Base-by-base conservation (phyloP, 1,284 basidiomycete genomes). In the Trichosporon asahii region DNA sequence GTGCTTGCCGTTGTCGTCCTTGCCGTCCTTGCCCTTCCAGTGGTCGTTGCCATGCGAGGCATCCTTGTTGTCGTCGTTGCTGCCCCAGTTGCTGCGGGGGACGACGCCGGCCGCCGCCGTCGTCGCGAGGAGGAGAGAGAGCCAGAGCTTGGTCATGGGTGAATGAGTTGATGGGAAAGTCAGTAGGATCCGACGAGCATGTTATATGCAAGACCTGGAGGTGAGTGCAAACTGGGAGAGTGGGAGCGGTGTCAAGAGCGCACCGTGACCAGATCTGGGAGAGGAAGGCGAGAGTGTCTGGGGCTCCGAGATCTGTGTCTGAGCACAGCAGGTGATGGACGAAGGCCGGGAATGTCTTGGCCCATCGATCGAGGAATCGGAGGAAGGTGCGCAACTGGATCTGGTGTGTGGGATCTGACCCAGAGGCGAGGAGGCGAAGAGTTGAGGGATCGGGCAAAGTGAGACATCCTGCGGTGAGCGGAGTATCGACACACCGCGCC, bases 41-140 rank as follows among this genome's bases (percentile, higher is more conserved):
- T 40, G 46, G 23, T 46, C 55, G 15, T 5, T 27, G 29, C 25
- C 31, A 23, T 14, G 12, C 37, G 33, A n/a, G 29, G 53, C 55
- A 29, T n/a, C 57, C 31, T 64, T 66, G 37, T 55, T 37, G 11
- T 61, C 68, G 25, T 53, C 9, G 25, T 49, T 18, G 25, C 31
- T 29, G 46, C 46, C 65, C 46, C 46, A 66, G 49, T 55, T 55
- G n/a, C 44, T 25, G 46, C 65, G 65, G 5, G 65, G 27, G 3
- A 53, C 15, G 49, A 66, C 49, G 49, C 49, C 49, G 23, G 49
- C 49, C 21, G 49, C 49, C 49, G 49, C 49, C 49, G 49, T 25
- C 21, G 49, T 53, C 21, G 49, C 49, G 49, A 53, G n/a, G 49
- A 53, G 49, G 12, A 53, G 49, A 7, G 21, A 12, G 49, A 53